Evolutionary conservation across 2,329 filamentous ascomycete species (phyloP).

Genomic region (Aspergillus brunneoviolaceus): DNA sequence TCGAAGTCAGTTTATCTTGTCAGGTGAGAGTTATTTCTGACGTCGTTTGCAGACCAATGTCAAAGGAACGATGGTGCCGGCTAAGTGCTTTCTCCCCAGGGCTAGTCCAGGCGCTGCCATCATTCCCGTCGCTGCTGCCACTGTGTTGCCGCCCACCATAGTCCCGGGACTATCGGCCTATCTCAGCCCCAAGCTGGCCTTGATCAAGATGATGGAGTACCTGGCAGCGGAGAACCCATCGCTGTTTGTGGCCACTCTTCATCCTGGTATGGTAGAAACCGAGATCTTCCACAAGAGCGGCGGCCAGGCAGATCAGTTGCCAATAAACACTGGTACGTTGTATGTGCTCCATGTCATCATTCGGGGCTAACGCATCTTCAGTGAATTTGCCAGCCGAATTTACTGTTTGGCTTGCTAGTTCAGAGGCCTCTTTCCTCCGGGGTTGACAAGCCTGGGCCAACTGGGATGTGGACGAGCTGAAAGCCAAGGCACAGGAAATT

Average conservation of each 20-base stretch:
- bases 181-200: slow-evolving; percentile 45
- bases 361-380: slow-evolving; percentile 3
- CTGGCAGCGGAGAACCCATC: slow-evolving; percentile 43
- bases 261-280: slow-evolving; percentile 42
- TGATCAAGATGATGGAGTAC: slow-evolving; percentile 45
- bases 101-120: slow-evolving; percentile 20
- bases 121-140: slow-evolving; percentile 18
- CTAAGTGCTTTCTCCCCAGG: slow-evolving; percentile 18
- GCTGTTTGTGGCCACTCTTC: slow-evolving; percentile 43
- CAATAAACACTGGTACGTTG: slow-evolving; percentile 21
- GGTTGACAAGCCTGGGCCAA: slow-evolving; percentile 39
- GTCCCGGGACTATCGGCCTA: slow-evolving; percentile 32
- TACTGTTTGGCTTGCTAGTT: slow-evolving; percentile 39
- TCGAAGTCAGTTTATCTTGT: too few species aligned
- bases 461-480: slow-evolving; percentile 47
- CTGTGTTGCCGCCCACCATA: slow-evolving; percentile 14
- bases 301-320: slow-evolving; percentile 15
- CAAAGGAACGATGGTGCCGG: slow-evolving; percentile 20
- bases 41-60: slow-evolving; percentile 20
- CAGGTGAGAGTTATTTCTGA: too few species aligned
- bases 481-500: slow-evolving; percentile 21
- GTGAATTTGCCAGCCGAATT: slow-evolving; percentile 29
- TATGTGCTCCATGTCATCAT: neutral
- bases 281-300: slow-evolving; percentile 20
- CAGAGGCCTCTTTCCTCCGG: slow-evolving; percentile 42